Percentiles rank a stretch among this genome's conserved stretches.
Evolutionary conservation across 2,329 filamentous ascomycete species (phyloP).

Genomic region (Ceratocystis ficicola): DNA sequence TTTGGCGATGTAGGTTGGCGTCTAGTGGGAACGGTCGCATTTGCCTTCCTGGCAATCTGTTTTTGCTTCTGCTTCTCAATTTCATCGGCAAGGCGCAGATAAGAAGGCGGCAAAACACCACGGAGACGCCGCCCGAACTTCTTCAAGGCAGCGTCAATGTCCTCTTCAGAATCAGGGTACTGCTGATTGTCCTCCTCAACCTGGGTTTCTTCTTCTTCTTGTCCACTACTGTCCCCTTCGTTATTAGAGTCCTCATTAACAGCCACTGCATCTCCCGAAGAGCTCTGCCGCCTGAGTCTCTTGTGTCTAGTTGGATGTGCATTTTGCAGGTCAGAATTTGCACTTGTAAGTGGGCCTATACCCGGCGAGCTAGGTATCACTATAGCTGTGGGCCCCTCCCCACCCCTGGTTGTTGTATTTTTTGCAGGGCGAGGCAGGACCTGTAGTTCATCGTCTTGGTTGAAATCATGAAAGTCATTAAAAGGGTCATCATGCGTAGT

Average conservation of each 20-base stretch:
- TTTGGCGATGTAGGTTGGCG: conserved; percentile 12
- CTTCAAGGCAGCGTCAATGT: conserved; percentile 15
- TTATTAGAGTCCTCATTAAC: conserved; percentile 18
- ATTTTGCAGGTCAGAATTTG: conserved; percentile 6
- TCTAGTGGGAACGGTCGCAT: background rate
- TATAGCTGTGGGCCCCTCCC: background rate
- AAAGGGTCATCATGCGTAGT: conserved; percentile 20
- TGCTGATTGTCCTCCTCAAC: conserved; percentile 27
- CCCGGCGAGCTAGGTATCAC: conserved; percentile 14
- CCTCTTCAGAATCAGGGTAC: conserved; percentile 27
- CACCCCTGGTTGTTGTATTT: background rate
- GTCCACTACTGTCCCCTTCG: background rate
- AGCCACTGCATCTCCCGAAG: conserved; percentile 26
- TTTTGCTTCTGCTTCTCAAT: conserved; percentile 26
- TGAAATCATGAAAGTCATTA: conserved; percentile 23
- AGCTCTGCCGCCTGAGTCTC: conserved; percentile 20
- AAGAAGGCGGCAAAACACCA: conserved; percentile 55
- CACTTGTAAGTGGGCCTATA: background rate
- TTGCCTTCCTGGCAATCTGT: background rate
- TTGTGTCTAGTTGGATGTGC: background rate
- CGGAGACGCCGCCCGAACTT: conserved; percentile 36
- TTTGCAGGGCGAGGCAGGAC: background rate
- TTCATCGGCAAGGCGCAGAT: conserved; percentile 47
- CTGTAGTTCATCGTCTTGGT: conserved; percentile 3
- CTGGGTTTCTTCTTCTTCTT: conserved; percentile 21